Conservation (phyloP, 257 asterid genomes). For the Solanum raphanifolium region DNA sequence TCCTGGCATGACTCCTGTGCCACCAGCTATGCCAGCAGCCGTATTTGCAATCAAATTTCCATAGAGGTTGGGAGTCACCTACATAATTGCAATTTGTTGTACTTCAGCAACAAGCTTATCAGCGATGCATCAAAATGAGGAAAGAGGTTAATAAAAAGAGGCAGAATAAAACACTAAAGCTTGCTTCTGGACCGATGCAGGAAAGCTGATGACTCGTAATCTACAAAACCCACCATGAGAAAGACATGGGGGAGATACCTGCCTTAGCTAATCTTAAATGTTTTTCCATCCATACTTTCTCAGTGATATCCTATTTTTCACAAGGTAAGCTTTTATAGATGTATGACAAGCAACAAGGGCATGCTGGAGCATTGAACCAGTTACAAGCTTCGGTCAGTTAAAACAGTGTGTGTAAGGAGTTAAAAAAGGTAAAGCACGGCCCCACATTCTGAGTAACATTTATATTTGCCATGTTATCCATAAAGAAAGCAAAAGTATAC, state of each 20-base stretch:
- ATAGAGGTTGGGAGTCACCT: conserved; percentile 97
- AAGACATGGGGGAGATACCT: not conserved
- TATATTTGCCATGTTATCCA: not conserved
- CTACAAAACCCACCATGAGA: not conserved
- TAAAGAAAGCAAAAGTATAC: not conserved
- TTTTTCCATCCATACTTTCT: not conserved
- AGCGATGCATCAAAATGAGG: not conserved
- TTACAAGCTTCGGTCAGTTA: not conserved
- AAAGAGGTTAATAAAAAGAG: not conserved
- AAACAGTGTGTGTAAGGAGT: not conserved
- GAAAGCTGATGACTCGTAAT: not conserved
- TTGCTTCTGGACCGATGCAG: not conserved
- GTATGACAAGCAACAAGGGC: not conserved
- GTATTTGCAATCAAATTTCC: conserved; percentile 87
- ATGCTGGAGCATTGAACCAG: not conserved
- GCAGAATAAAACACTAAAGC: not conserved
- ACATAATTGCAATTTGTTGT: conserved; percentile 5
- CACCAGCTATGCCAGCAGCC: conserved; percentile 99
- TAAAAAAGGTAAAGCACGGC: not conserved
- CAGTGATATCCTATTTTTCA: not conserved
- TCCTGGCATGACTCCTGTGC: conserved; percentile 99
- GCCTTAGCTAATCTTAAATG: not conserved
- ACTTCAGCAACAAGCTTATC: not conserved
- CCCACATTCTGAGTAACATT: not conserved
- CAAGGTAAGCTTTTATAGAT: not conserved